Evolutionary conservation across 1,284 basidiomycete species (phyloP).

Genomic region (Rhodofomes roseus): DNA sequence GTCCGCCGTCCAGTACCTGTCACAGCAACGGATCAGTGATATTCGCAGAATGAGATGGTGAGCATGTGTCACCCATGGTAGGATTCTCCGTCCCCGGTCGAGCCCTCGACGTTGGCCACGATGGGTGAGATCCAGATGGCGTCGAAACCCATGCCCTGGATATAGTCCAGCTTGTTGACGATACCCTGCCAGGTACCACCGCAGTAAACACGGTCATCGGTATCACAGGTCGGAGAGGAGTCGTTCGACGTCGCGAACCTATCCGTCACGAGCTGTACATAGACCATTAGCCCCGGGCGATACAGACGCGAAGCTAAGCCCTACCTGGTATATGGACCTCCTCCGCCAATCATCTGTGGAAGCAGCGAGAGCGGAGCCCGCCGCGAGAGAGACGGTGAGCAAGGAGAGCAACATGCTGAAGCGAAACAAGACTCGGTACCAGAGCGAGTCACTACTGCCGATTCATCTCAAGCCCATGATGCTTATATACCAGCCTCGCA

Average conservation of each 20-base stretch:
- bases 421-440: too few relatives aligned
- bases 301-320: too few relatives aligned
- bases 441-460: too few relatives aligned
- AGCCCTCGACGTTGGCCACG: conserved; percentile 67
- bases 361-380: background rate
- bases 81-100: conserved; percentile 63
- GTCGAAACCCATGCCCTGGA: conserved; percentile 74
- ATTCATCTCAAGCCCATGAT: too few relatives aligned
- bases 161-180: conserved; percentile 72
- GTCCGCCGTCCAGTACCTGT: conserved; percentile 63
- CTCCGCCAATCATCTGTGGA: conserved; percentile 8
- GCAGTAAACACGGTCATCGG: conserved; percentile 55
- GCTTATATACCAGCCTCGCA: too few relatives aligned
- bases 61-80: conserved; percentile 46
- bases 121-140: conserved; percentile 71
- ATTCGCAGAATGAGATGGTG: background rate
- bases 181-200: conserved; percentile 78
- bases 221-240: conserved; percentile 51
- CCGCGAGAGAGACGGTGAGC: too few relatives aligned
- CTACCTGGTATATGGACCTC: too few relatives aligned
- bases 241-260: conserved; percentile 60
- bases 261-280: conserved; percentile 57
- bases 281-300: too few relatives aligned
- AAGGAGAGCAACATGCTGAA: too few relatives aligned
- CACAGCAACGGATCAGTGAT: too few relatives aligned